phyloP scores from a whole-genome alignment of 768 basidiomycete genomes.

The Neoboletus subvelutipes region DNA sequence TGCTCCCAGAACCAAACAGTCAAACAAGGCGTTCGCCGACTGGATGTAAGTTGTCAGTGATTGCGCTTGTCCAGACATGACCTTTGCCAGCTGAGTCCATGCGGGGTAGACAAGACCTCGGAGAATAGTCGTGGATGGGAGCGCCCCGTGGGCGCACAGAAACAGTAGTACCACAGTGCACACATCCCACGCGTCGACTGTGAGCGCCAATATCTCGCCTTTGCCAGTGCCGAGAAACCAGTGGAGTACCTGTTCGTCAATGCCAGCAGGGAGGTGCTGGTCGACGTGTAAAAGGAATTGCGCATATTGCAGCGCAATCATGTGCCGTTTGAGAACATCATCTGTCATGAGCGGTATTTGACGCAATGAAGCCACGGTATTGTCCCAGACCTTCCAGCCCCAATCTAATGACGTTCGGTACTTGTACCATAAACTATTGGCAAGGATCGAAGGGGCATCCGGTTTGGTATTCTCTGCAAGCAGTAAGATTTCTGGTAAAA shows the following conservation, averaged over 20 bases:
- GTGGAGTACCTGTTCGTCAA: conserved; percentile 65
- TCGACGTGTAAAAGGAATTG: conserved; percentile 72
- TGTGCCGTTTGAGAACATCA: conserved; percentile 45
- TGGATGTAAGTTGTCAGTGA: conserved; percentile 52
- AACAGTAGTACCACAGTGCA: conserved; percentile 61
- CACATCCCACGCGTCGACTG: conserved; percentile 64
- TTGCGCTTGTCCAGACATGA: conserved; percentile 37
- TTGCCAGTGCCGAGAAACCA: conserved; percentile 75
- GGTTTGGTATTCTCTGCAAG: conserved; percentile 58
- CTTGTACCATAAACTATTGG: conserved; percentile 80
- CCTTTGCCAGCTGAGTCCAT: conserved; percentile 59
- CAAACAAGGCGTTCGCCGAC: conserved; percentile 64
- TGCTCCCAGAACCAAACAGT: conserved; percentile 55
- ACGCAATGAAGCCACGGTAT: conserved; percentile 70
- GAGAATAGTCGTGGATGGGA: conserved; percentile 71
- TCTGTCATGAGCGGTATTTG: conserved; percentile 59
- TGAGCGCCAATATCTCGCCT: conserved; percentile 59
- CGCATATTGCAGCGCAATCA: conserved; percentile 64
- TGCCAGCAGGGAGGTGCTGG: conserved; percentile 69
- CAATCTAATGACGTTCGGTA: conserved; percentile 71
- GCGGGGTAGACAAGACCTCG: conserved; percentile 76
- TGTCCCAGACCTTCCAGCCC: conserved; percentile 86
- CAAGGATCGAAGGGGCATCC: conserved; percentile 67
- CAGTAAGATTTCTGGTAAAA: conserved; percentile 62
- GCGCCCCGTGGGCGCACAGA: conserved; percentile 62